Conservation (phyloP, 805 yeast genomes). For the Sungouiella thailandica region DNA sequence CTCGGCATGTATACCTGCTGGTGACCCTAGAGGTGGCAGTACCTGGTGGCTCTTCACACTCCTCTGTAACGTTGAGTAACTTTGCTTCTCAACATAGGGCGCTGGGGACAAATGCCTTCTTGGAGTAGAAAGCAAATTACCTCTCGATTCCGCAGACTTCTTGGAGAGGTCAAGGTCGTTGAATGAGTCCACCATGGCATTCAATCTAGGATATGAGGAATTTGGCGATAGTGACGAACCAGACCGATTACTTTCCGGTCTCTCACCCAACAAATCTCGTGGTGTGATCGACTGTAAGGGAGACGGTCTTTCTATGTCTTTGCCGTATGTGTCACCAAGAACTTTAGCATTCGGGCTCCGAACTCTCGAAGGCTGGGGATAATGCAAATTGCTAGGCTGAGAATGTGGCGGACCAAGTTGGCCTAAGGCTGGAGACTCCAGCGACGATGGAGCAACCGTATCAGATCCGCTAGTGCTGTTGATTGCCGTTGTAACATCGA, state of each 20-base stretch:
- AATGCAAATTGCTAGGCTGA: constrained; percentile 22
- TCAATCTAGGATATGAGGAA: constrained; percentile 12
- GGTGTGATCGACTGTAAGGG: constrained; percentile 41
- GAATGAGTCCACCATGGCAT: constrained; percentile 22
- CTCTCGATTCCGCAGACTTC: constrained; percentile 31
- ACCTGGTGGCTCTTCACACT: constrained; percentile 23
- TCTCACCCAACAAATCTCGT: constrained; percentile 31
- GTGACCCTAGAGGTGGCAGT: constrained; percentile 1
- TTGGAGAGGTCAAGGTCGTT: constrained; percentile 25
- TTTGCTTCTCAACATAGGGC: constrained; percentile 41
- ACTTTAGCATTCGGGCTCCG: constrained; percentile 21
- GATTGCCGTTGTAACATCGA: no score
- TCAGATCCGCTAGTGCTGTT: no score
- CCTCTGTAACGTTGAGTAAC: constrained; percentile 59
- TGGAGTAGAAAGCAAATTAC: no score
- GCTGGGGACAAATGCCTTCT: constrained; percentile 55
- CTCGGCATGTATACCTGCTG: no score
- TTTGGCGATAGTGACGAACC: constrained; percentile 9
- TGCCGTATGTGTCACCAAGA: constrained; percentile 13
- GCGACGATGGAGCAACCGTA: no score
- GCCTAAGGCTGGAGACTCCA: no score
- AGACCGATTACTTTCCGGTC: constrained; percentile 4
- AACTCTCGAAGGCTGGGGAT: constrained; percentile 33
- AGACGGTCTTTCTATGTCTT: constrained; percentile 10
- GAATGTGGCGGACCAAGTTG: no score